phyloP scores from a whole-genome alignment of 192 early-diverging fungal species.

The Martensiomyces pterosporus region DNA sequence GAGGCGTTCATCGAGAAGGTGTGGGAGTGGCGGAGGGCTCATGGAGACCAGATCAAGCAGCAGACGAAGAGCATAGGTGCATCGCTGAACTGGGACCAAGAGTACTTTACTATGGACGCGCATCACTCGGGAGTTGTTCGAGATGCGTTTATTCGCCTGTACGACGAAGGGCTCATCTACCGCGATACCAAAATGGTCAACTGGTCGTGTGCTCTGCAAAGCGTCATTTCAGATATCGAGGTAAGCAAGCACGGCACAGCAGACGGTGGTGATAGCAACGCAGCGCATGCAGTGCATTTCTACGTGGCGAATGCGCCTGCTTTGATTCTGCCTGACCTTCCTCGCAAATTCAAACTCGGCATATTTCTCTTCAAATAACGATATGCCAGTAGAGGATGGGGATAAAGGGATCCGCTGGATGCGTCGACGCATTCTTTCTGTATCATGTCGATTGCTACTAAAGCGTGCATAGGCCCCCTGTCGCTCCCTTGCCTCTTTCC shows the following conservation, averaged over 20 bases:
- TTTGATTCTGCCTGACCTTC: no score
- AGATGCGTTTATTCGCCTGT: conserved; percentile 86
- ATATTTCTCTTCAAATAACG: no score
- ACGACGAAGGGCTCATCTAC: conserved; percentile 86
- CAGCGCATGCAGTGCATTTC: background rate
- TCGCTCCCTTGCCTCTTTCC: no score
- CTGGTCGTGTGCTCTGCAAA: conserved; percentile 93
- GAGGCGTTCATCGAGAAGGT: conserved; percentile 78
- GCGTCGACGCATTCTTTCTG: no score
- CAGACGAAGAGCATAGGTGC: conserved; percentile 80
- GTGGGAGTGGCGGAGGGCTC: conserved; percentile 81
- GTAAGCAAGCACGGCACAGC: no score
- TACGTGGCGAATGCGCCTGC: conserved; percentile 4
- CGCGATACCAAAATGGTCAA: conserved; percentile 89
- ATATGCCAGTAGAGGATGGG: no score
- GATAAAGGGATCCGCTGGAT: no score
- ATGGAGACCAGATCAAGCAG: conserved; percentile 74
- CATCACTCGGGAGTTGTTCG: conserved; percentile 67
- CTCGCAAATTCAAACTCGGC: no score
- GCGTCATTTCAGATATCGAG: conserved; percentile 95
- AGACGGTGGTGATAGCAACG: no score
- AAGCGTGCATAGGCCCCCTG: no score
- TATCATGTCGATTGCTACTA: no score
- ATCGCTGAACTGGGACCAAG: conserved; percentile 83
- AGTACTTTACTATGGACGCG: conserved; percentile 90